phyloP scores from a whole-genome alignment of 495 filamentous ascomycete genomes.

The Niebla homalea region DNA sequence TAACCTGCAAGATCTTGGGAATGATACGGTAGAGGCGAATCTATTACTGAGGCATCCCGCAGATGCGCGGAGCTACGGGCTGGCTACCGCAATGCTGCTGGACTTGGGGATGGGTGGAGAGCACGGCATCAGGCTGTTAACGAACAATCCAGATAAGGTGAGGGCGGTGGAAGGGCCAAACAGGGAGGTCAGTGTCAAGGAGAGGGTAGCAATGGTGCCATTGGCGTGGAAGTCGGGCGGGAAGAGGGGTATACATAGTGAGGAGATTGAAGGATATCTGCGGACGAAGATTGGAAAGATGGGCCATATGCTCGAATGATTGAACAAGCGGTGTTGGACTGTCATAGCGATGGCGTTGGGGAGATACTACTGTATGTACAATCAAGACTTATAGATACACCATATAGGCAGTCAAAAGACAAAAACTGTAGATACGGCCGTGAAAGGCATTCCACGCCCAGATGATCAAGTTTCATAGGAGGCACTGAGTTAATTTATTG shows the following conservation, averaged over 20 bases:
- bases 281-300: constrained; percentile 77
- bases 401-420: too few relatives aligned
- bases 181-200: constrained; percentile 73
- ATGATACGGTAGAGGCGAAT: constrained; percentile 94
- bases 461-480: too few relatives aligned
- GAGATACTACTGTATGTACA: neutral
- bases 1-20: constrained; percentile 89
- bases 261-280: constrained; percentile 85
- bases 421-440: too few relatives aligned
- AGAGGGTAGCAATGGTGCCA: constrained; percentile 92
- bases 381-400: neutral
- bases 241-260: constrained; percentile 67
- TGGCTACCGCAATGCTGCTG: constrained; percentile 85
- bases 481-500: too few relatives aligned
- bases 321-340: neutral
- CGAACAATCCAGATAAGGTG: constrained; percentile 98
- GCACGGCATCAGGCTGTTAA: constrained; percentile 66
- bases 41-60: constrained; percentile 82
- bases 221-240: constrained; percentile 76
- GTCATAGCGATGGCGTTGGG: constrained; percentile 15
- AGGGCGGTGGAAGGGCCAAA: constrained; percentile 85
- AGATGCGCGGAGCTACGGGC: constrained; percentile 83
- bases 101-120: constrained; percentile 63
- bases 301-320: constrained; percentile 47
- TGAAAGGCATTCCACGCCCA: too few relatives aligned